Evolutionary conservation across 2,329 filamentous ascomycete genomes (phyloP).

Genomic region (Colletotrichum sp.): DNA sequence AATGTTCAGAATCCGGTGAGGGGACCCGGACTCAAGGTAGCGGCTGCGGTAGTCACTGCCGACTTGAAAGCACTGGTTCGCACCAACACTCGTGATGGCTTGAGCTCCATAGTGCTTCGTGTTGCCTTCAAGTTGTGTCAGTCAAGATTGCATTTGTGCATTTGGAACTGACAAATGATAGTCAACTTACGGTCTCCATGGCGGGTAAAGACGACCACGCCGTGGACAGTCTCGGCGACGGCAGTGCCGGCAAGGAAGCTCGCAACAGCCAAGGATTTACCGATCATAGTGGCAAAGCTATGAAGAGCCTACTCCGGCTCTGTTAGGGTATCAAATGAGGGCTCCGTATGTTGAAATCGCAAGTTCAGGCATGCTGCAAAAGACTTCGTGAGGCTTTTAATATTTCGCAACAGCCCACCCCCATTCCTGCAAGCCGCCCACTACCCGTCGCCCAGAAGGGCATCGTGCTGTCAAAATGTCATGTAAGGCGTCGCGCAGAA

Average conservation of each 20-base stretch:
- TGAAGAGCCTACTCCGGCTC: not conserved
- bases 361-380: not conserved
- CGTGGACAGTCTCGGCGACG: slow-evolving; percentile 36
- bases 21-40: slow-evolving; percentile 29
- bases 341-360: not conserved
- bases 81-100: slow-evolving; percentile 36
- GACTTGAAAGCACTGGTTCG: slow-evolving; percentile 33
- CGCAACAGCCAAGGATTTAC: not conserved
- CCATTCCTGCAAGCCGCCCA: not conserved
- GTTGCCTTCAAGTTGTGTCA: slow-evolving; percentile 26
- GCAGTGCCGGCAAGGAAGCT: slow-evolving; percentile 19
- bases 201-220: slow-evolving; percentile 36
- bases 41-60: slow-evolving; percentile 26
- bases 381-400: not conserved
- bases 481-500: not conserved
- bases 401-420: not conserved
- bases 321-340: too few species aligned
- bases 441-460: not conserved
- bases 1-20: slow-evolving; percentile 33
- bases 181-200: slow-evolving; percentile 36
- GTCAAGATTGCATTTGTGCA: too few species aligned
- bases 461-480: not conserved
- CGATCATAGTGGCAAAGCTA: not conserved
- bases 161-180: too few species aligned
- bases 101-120: slow-evolving; percentile 39